A percentile compares a stretch with the other conserved stretches of the same genome.
Evolutionary conservation across 106 monocot genomes (phyloP).

Genomic region (Cymbidium sinense): DNA sequence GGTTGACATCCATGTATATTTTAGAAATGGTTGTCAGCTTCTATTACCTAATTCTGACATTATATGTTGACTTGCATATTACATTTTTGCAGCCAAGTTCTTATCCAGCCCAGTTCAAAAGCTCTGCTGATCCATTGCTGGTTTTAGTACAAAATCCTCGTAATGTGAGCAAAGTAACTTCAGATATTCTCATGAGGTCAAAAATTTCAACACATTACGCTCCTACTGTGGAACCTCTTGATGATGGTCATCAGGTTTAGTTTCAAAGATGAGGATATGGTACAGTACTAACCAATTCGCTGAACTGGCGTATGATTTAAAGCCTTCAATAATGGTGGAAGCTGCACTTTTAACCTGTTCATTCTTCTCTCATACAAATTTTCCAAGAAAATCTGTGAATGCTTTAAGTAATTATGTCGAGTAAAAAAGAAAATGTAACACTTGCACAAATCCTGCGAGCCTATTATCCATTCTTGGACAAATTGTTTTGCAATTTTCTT

Average conservation of each 20-base stretch:
- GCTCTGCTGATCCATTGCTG: conserved; percentile 28
- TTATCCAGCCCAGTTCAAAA: conserved; percentile 16
- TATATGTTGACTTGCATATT: not conserved
- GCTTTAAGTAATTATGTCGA: not conserved
- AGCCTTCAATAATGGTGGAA: not conserved
- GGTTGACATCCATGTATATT: not conserved
- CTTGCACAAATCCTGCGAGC: not conserved
- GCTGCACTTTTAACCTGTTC: not conserved
- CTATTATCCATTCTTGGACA: not conserved
- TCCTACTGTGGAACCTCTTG: not conserved
- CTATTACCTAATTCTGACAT: not conserved
- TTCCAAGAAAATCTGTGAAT: not conserved
- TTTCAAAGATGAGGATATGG: not conserved
- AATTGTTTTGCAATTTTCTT: not conserved
- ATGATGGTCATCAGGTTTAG: conserved; percentile 14
- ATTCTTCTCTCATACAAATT: not conserved
- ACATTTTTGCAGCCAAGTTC: conserved; percentile 61
- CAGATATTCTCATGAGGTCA: conserved; percentile 10
- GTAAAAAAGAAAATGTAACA: not conserved
- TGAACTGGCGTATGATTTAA: not conserved
- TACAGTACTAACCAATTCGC: not conserved
- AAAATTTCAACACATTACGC: not conserved
- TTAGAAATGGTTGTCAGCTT: not conserved
- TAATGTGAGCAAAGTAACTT: conserved; percentile 8
- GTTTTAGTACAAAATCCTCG: conserved; percentile 79